Base-by-base conservation (phyloP, 495 filamentous ascomycete genomes). In the Tuber melanosporum region DNA sequence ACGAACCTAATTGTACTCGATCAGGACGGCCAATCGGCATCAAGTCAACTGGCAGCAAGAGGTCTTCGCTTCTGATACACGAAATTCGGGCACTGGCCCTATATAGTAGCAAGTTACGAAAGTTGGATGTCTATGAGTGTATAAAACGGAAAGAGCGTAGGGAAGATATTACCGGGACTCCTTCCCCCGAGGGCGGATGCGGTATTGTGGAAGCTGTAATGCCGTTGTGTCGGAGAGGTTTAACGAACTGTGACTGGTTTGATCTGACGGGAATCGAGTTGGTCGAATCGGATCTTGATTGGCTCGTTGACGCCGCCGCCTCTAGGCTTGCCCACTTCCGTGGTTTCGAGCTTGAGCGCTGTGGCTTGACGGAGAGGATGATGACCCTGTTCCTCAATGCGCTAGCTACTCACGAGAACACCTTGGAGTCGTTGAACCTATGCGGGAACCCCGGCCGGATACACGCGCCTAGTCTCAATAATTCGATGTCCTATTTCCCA, bases 171-270 rank as follows among this genome's bases (percentile, higher is more conserved):
- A 15, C 62, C 14, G 73, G 73, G 36, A 47, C 22, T 72, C 71
- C 74, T 8, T 87, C 89, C 62, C 87, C 86, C 45, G 86, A 87
- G 45, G 85, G 83, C 20, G 92, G 92, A 3, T 94, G 92, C 81
- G 92, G 92, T 43, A 91, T 96, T 74, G 90, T 91, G 46, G 91
- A 94, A 73, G 93, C 92, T 22, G 86, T 97, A 8, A 91, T 93
- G 81, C 91, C 93, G 22, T 86, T 92, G 32, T 96, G 91, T 85
- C 90, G 88, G 73, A 89, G 87, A 78, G 89, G 91, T 82, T 87
- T 89, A 82, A 97, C 91, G 12, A 92, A 89, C 83, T 91, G 91
- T 74, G 92, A 91, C 84, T 97, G 91, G 89, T 89, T 98, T 70
- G 89, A 89, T 70, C 84, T 98, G 74, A 93, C 90, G 74, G 93